phyloP scores from a whole-genome alignment of 768 basidiomycete species.

The Boletus reticuloceps region DNA sequence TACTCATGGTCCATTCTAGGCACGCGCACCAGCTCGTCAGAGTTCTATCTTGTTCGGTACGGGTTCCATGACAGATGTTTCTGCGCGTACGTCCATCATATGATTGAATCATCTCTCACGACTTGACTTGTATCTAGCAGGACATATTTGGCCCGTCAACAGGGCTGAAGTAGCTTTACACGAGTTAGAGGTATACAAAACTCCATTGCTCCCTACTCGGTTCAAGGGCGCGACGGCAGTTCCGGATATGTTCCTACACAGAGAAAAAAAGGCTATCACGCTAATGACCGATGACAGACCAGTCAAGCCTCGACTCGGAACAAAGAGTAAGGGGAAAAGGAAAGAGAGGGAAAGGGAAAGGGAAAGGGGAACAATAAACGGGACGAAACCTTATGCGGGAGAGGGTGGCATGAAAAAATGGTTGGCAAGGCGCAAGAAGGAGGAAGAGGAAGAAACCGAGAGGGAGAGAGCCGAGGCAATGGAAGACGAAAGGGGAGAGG shows the following conservation, averaged over 20 bases:
- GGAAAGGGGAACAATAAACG: slow-evolving; percentile 41
- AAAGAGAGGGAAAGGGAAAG: slow-evolving; percentile 37
- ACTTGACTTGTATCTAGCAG: slow-evolving; percentile 22
- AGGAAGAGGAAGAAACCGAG: slow-evolving; percentile 48
- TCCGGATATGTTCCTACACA: slow-evolving; percentile 65
- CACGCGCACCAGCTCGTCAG: slow-evolving; percentile 49
- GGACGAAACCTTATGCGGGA: slow-evolving; percentile 75
- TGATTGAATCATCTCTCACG: slow-evolving; percentile 2
- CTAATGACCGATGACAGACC: slow-evolving; percentile 63
- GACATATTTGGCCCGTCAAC: slow-evolving; percentile 36
- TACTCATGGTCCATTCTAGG: slow-evolving; percentile 31
- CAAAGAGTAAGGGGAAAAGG: slow-evolving; percentile 31
- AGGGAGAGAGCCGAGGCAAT: slow-evolving; percentile 34
- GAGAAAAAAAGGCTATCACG: slow-evolving; percentile 39
- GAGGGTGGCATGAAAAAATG: slow-evolving; percentile 78
- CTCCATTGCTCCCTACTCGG: slow-evolving; percentile 69
- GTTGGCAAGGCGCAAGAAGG: slow-evolving; percentile 58
- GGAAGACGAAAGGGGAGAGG: slow-evolving; percentile 33
- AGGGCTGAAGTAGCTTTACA: slow-evolving; percentile 67
- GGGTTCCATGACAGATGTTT: slow-evolving; percentile 32
- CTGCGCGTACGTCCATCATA: slow-evolving; percentile 29
- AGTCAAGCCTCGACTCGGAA: slow-evolving; percentile 47
- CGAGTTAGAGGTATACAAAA: slow-evolving; percentile 76
- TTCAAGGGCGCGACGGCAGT: slow-evolving; percentile 39
- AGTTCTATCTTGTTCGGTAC: slow-evolving; percentile 50